These are phyloP conservation scores for Nothophaeocryptopus gaeumannii DNA, from an alignment of 2,329 filamentous ascomycete species.

Conservation along the genomic window DNA sequence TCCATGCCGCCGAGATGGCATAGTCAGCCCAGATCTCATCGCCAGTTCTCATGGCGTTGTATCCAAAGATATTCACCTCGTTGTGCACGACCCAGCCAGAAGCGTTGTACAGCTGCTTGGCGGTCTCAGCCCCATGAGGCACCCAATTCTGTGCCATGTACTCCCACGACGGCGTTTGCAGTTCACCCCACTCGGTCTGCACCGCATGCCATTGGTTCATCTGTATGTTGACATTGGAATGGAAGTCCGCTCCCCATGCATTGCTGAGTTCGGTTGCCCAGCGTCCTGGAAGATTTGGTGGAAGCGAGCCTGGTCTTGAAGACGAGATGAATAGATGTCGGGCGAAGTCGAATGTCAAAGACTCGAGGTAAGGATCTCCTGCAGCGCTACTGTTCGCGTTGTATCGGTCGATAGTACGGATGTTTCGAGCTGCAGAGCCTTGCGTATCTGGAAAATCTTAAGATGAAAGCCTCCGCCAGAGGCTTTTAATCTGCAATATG, in stretches of 20 bases:
- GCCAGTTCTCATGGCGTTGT: constrained; percentile 50
- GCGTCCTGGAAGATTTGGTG: constrained; percentile 56
- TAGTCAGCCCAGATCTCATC: constrained; percentile 45
- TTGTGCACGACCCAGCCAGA: constrained; percentile 57
- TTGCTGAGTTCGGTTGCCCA: constrained; percentile 50
- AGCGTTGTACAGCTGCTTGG: constrained; percentile 53
- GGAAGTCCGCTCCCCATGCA: constrained; percentile 57
- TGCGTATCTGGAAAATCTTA: constrained; percentile 47
- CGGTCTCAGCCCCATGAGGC: constrained; percentile 54
- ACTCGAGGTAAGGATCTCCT: constrained; percentile 52
- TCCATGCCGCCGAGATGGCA: constrained; percentile 54
- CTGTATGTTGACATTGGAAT: constrained; percentile 59
- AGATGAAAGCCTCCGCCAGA: constrained; percentile 41
- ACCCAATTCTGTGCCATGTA: constrained; percentile 56
- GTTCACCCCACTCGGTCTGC: constrained; percentile 49
- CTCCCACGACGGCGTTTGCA: constrained; percentile 50
- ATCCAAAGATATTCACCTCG: constrained; percentile 59
- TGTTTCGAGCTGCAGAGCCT: constrained; percentile 43
- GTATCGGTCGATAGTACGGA: constrained; percentile 34
- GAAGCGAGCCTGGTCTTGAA: constrained; percentile 51
- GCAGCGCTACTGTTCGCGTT: constrained; percentile 16
- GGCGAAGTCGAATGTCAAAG: constrained; percentile 53
- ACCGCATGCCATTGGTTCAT: constrained; percentile 62
- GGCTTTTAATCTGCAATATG: constrained; percentile 45
- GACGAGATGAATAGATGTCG: constrained; percentile 56